These are phyloP conservation scores for Barnettozyma siamensis DNA, from an alignment of 805 yeast genomes.

Conservation along the genomic window DNA sequence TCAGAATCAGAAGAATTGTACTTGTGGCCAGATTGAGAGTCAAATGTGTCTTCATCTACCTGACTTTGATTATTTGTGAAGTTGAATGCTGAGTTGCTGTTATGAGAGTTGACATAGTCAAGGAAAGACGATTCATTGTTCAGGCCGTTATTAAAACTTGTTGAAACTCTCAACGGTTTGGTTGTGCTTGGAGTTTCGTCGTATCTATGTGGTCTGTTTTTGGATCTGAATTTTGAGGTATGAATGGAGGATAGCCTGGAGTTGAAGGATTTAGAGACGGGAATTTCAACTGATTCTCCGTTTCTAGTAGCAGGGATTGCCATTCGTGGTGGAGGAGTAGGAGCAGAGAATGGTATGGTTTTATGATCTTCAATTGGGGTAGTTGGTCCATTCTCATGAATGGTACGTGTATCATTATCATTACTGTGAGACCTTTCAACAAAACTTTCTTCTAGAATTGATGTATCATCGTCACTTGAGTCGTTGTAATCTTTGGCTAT, in stretches of 20 bases:
- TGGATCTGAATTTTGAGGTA: slow-evolving; percentile 19
- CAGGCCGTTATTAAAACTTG: slow-evolving; percentile 1
- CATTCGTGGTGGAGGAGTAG: slow-evolving; percentile 62
- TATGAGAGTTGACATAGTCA: slow-evolving; percentile 21
- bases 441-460: slow-evolving; percentile 33
- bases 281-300: slow-evolving; percentile 76
- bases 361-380: slow-evolving; percentile 19
- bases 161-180: slow-evolving; percentile 4
- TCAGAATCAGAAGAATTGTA: slow-evolving; percentile 30
- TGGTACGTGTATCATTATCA: slow-evolving; percentile 15
- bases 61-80: slow-evolving; percentile 17
- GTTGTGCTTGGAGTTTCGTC: neutral
- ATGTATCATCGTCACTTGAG: slow-evolving; percentile 55
- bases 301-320: slow-evolving; percentile 77
- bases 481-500: slow-evolving; percentile 64
- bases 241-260: slow-evolving; percentile 23
- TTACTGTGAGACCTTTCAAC: slow-evolving; percentile 17
- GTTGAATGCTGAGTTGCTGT: slow-evolving; percentile 15
- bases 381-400: slow-evolving; percentile 16
- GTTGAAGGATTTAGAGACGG: slow-evolving; percentile 28
- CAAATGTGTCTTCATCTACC: slow-evolving; percentile 5
- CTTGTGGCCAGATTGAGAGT: slow-evolving; percentile 6
- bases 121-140: slow-evolving; percentile 19
- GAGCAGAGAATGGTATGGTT: slow-evolving; percentile 28
- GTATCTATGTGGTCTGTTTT: neutral